phyloP scores from a whole-genome alignment of 2,329 filamentous ascomycete species.

The Onygenales sp. region DNA sequence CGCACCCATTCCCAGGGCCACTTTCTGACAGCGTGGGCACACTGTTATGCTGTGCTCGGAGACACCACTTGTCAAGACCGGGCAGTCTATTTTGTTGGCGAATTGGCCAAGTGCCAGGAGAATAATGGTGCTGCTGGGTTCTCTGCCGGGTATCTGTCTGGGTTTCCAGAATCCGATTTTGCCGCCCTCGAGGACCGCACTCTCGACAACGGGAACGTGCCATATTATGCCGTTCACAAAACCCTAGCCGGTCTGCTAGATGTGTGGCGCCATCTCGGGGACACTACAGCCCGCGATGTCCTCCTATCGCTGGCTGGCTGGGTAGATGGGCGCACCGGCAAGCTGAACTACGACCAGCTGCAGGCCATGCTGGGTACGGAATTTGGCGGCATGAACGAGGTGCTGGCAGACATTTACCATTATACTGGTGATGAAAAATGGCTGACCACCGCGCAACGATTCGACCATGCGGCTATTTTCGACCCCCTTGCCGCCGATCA shows the following conservation, averaged over 20 bases:
- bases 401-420: constrained; percentile 40
- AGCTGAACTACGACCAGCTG: constrained; percentile 37
- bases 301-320: constrained; percentile 38
- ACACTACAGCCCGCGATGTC: constrained; percentile 34
- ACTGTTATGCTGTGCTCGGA: constrained; percentile 37
- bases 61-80: constrained; percentile 37
- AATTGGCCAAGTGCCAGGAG: constrained; percentile 42
- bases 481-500: constrained; percentile 37
- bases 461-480: constrained; percentile 41
- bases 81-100: constrained; percentile 38
- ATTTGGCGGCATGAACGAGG: constrained; percentile 47
- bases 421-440: constrained; percentile 38
- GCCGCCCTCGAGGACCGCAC: constrained; percentile 34
- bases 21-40: constrained; percentile 41
- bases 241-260: constrained; percentile 44
- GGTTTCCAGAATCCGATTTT: constrained; percentile 46
- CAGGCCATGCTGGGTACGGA: constrained; percentile 41
- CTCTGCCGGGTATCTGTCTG: constrained; percentile 39
- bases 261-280: constrained; percentile 38
- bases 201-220: constrained; percentile 42
- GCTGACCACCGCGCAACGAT: constrained; percentile 39
- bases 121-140: constrained; percentile 41
- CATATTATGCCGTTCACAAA: constrained; percentile 48
- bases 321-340: constrained; percentile 40
- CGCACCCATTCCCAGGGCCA: constrained; percentile 44